Conservation (phyloP, 129 eudicot species). For the Chrysanthemum lavandulifolium region DNA sequence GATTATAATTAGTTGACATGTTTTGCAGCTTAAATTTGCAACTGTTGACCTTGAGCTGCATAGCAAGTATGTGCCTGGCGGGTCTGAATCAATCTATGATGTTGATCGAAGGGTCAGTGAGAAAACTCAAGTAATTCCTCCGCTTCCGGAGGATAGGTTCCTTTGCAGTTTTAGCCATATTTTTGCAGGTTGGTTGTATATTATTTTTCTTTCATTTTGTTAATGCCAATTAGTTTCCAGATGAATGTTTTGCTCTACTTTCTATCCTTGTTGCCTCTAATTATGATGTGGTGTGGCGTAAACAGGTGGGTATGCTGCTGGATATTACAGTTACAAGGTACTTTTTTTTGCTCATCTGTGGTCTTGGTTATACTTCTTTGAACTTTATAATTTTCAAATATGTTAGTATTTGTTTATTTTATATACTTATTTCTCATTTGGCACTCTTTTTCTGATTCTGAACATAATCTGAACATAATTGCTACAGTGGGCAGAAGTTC, state of each 20-base stretch:
- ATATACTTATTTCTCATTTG: neutral
- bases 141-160: slow-evolving; percentile 87
- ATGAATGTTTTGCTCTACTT: neutral
- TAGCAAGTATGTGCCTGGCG: slow-evolving; percentile 73
- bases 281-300: neutral
- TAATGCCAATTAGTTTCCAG: slow-evolving; percentile 5
- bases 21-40: slow-evolving; percentile 49
- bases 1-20: neutral
- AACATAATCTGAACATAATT: neutral
- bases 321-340: slow-evolving; percentile 98
- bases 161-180: slow-evolving; percentile 36
- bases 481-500: slow-evolving; percentile 80
- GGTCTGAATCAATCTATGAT: slow-evolving; percentile 82
- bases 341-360: neutral
- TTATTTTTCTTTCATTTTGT: neutral
- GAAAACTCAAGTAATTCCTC: slow-evolving; percentile 65
- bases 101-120: slow-evolving; percentile 76
- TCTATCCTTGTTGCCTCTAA: neutral
- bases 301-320: slow-evolving; percentile 95
- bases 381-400: neutral
- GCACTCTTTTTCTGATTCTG: slow-evolving; percentile 1
- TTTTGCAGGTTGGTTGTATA: slow-evolving; percentile 47
- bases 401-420: too few relatives aligned
- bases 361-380: neutral
- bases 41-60: slow-evolving; percentile 85